Conservation (phyloP, 306 rosid genomes). For the Potentilla sterilis region DNA sequence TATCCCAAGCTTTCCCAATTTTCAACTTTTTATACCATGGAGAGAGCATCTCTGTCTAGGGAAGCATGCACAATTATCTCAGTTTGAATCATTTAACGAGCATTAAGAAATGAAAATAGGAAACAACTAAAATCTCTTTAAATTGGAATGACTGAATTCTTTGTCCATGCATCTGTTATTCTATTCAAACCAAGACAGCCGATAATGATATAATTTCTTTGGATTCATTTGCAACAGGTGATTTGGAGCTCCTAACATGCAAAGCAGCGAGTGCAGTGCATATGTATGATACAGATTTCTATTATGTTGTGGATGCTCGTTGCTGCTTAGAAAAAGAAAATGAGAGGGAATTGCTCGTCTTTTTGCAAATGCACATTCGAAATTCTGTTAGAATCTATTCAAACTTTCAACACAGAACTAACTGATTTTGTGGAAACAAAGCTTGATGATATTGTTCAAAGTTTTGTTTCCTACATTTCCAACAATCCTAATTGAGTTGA, state of each 20-base stretch:
- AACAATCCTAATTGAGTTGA: not conserved
- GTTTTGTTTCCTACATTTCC: not conserved
- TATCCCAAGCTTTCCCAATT: not conserved
- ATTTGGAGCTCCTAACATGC: constrained; percentile 57
- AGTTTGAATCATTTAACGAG: not conserved
- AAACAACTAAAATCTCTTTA: not conserved
- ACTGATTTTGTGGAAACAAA: not conserved
- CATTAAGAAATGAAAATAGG: not conserved
- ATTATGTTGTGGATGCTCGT: constrained; percentile 48
- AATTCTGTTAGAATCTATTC: constrained; percentile 40
- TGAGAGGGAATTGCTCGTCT: constrained; percentile 39
- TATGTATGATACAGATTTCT: constrained; percentile 53
- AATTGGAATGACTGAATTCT: not conserved
- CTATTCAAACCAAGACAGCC: constrained; percentile 2
- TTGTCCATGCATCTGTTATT: no score
- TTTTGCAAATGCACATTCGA: constrained; percentile 43
- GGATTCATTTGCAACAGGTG: constrained; percentile 45
- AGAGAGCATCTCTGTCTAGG: not conserved
- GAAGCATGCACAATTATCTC: not conserved
- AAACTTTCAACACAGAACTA: not conserved
- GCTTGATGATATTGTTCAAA: no score
- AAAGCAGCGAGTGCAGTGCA: constrained; percentile 77
- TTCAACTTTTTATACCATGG: not conserved
- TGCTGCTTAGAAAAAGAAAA: constrained; percentile 40
- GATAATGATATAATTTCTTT: not conserved